Evolutionary conservation across 148 eudicot genomes (phyloP).

Genomic region (Nyssa sinensis): DNA sequence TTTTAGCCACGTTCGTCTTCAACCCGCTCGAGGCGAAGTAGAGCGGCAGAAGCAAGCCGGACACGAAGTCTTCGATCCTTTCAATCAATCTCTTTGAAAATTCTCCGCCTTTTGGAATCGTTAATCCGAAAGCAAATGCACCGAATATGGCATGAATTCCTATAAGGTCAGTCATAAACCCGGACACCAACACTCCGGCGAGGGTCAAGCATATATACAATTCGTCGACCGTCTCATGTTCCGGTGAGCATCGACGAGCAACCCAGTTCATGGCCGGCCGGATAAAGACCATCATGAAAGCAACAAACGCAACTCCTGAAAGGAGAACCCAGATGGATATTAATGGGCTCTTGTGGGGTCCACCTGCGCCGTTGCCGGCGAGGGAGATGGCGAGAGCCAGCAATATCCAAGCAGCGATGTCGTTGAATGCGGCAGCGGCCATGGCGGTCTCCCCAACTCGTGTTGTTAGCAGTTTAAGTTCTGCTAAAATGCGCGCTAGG

Average conservation of each 20-base stretch:
- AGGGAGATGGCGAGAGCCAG: conserved; percentile 43
- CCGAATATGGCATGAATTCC: conserved; percentile 62
- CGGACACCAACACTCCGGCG: conserved; percentile 37
- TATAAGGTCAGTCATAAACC: conserved; percentile 45
- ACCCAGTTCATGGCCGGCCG: conserved; percentile 30
- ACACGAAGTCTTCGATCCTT: conserved; percentile 48
- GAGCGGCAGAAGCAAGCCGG: conserved; percentile 40
- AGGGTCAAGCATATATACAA: conserved; percentile 36
- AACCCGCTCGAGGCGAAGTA: conserved; percentile 57
- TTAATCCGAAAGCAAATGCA: conserved; percentile 44
- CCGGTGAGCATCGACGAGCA: conserved; percentile 22
- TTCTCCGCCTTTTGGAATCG: conserved; percentile 47
- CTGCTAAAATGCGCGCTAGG: conserved; percentile 46
- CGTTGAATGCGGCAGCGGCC: conserved; percentile 50
- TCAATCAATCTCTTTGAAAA: conserved; percentile 33
- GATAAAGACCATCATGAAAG: conserved; percentile 13
- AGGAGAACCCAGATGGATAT: conserved; percentile 39
- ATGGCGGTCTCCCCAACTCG: conserved; percentile 48
- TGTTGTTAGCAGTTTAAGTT: conserved; percentile 52
- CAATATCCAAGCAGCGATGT: conserved; percentile 45
- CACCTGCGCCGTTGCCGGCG: conserved; percentile 16
- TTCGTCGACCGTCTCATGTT: conserved; percentile 32
- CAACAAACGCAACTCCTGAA: conserved; percentile 34
- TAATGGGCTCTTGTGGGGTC: background rate
- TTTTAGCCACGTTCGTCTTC: conserved; percentile 50